phyloP scores from a whole-genome alignment of 306 rosid species.

The Cercis canadensis region DNA sequence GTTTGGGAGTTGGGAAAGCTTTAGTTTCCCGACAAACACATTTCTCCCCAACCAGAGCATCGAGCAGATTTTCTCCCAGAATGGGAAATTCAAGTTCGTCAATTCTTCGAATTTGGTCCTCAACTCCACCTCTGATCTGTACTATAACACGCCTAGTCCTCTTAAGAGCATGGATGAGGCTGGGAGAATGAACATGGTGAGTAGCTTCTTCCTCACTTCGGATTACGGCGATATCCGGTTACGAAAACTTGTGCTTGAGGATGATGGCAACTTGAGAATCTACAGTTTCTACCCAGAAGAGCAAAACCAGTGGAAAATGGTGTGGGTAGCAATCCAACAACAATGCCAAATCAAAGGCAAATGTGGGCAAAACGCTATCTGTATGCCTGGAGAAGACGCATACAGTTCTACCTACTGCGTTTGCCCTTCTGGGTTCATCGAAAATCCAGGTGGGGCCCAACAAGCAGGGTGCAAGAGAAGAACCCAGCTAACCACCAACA shows the following conservation, averaged over 20 bases:
- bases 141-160: conserved; percentile 21
- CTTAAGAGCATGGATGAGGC: conserved; percentile 27
- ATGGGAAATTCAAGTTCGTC: conserved; percentile 49
- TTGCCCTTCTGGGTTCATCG: conserved; percentile 72
- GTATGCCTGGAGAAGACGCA: conserved; percentile 50
- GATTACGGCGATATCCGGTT: conserved; percentile 54
- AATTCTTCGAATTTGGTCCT: conserved; percentile 31
- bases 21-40: conserved; percentile 62
- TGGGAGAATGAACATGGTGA: conserved; percentile 47
- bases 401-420: conserved; percentile 46
- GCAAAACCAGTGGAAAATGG: conserved; percentile 48
- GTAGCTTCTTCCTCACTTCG: conserved; percentile 45
- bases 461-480: conserved; percentile 61
- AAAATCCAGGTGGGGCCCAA: conserved; percentile 12
- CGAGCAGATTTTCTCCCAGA: conserved; percentile 34
- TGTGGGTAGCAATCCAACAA: conserved; percentile 65
- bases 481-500: conserved; percentile 21
- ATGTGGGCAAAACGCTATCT: conserved; percentile 70
- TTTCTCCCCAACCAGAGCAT: conserved; percentile 62
- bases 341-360: conserved; percentile 54
- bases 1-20: conserved; percentile 63
- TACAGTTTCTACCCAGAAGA: conserved; percentile 53
- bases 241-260: conserved; percentile 60
- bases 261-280: conserved; percentile 74
- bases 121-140: conserved; percentile 26